A percentile compares a stretch with the other conserved stretches of the same genome.
These are phyloP conservation scores for Zygosaccharomyces siamensis DNA, from an alignment of 805 yeast species.

Conservation along the genomic window DNA sequence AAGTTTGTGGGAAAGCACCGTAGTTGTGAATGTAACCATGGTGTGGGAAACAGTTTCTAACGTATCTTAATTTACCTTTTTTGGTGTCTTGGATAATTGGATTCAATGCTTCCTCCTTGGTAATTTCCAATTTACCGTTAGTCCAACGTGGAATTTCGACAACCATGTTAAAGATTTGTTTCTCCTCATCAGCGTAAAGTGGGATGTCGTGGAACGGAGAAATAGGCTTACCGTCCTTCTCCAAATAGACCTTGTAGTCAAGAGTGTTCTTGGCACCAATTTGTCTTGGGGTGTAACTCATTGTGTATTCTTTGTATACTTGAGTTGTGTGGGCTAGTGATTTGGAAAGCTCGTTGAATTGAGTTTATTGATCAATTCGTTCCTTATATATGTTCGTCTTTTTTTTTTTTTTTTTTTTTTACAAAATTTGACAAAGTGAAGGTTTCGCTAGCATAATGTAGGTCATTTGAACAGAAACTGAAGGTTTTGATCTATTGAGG, in stretches of 20 bases:
- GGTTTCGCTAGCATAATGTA: not conserved
- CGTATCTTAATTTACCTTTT: slow-evolving; percentile 93
- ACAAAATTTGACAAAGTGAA: not conserved
- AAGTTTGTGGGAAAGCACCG: slow-evolving; percentile 96
- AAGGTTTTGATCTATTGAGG: not conserved
- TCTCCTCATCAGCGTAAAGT: slow-evolving; percentile 88
- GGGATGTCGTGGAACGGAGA: slow-evolving; percentile 95
- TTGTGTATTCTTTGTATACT: slow-evolving; percentile 24
- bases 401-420: not conserved
- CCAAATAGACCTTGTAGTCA: slow-evolving; percentile 87
- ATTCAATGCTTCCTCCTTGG: slow-evolving; percentile 76
- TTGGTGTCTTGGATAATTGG: slow-evolving; percentile 97
- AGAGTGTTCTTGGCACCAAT: slow-evolving; percentile 93
- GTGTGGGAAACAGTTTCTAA: slow-evolving; percentile 97
- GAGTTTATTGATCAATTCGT: not conserved
- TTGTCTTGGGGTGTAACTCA: slow-evolving; percentile 86
- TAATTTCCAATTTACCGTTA: slow-evolving; percentile 93
- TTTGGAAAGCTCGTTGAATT: not conserved
- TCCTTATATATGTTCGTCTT: not conserved
- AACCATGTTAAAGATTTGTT: slow-evolving; percentile 81
- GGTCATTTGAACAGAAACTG: not conserved
- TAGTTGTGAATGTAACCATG: slow-evolving; percentile 98
- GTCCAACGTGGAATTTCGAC: slow-evolving; percentile 99
- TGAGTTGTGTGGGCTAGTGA: not conserved
- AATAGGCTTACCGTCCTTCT: slow-evolving; percentile 88